A percentile compares a stretch with the other conserved stretches of the same genome.
phyloP scores from a whole-genome alignment of 2,329 filamentous ascomycete species.

The Paecilomyces formosus region DNA sequence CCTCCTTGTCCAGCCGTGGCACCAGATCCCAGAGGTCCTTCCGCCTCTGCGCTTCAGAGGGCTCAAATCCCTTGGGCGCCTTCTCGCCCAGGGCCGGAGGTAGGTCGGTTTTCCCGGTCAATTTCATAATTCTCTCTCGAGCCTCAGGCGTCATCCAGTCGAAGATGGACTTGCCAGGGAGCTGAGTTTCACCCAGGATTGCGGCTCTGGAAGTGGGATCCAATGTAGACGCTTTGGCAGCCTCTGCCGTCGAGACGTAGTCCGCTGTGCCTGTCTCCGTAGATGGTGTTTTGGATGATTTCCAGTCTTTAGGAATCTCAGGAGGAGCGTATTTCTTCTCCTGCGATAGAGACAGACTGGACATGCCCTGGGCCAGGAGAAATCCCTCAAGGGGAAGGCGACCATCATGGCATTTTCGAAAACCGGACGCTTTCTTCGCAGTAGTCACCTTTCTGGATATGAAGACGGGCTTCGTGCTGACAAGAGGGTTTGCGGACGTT shows the following conservation, averaged over 20 bases:
- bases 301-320: slow-evolving; percentile 56
- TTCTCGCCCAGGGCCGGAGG: slow-evolving; percentile 71
- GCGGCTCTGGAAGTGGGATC: slow-evolving; percentile 70
- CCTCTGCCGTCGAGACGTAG: slow-evolving; percentile 65
- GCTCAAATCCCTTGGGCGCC: slow-evolving; percentile 54
- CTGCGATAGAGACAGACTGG: slow-evolving; percentile 39
- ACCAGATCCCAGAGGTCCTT: slow-evolving; percentile 53
- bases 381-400: slow-evolving; percentile 75
- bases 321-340: slow-evolving; percentile 40
- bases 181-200: slow-evolving; percentile 68
- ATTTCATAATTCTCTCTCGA: slow-evolving; percentile 66
- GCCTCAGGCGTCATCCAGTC: slow-evolving; percentile 77
- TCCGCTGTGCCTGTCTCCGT: slow-evolving; percentile 22
- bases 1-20: slow-evolving; percentile 58
- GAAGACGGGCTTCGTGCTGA: slow-evolving; percentile 65
- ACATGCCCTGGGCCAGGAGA: slow-evolving; percentile 53
- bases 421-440: slow-evolving; percentile 38
- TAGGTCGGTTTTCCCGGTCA: slow-evolving; percentile 68
- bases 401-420: slow-evolving; percentile 74
- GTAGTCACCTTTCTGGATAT: slow-evolving; percentile 56
- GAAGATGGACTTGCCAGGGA: slow-evolving; percentile 92
- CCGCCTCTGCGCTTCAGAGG: slow-evolving; percentile 56
- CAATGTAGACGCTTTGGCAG: slow-evolving; percentile 67
- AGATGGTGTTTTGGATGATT: slow-evolving; percentile 48
- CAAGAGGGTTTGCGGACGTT: slow-evolving; percentile 54